Evolutionary conservation across 2,329 filamentous ascomycete genomes (phyloP), one percentile per base, ranked within the genome.

Genomic region (Ophioceras dolichostomum): DNA sequence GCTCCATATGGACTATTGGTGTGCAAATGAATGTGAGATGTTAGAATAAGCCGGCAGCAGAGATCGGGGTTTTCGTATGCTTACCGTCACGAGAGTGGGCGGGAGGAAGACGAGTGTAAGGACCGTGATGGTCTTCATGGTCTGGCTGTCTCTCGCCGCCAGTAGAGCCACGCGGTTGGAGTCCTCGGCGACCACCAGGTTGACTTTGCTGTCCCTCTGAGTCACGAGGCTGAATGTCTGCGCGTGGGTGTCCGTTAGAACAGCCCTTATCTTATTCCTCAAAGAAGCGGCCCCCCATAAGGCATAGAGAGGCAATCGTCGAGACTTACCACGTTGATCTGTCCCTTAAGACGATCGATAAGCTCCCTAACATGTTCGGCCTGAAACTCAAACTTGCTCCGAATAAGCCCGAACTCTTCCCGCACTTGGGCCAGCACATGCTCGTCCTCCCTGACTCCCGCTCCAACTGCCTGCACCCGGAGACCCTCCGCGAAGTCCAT

Each of bases 121-220:
- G n/a, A 35, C n/a, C 19, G 33, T 35, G 33, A 35, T 35, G 5
- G 33, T 35, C 33, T 35, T 35, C 33, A 35, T 35, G 4, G 33
- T 35, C 21, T 35, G 19, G 20, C 33, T 35, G 24, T 35, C 33
- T 5, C 33, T 5, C 4, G 33, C 33, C 10, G 33, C 33, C 18
- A 35, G 21, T n/a, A n/a, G 16, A 16, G 33, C 33, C 8, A 35
- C 33, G 10, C 33, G 5, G 20, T 35, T 35, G 8, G 33, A 35
- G 21, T 35, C 33, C 16, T 35, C 33, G 17, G 33, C 33, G 21
- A 35, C 24, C 10, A 20, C 33, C 4, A 35, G 33, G 20, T 35
- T 35, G 17, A 35, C 24, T n/a, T 35, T 35, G 33, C 33, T 35
- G 33, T 35, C 33, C 8, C 33, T 7, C 33, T 35, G 33, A 5